phyloP scores from a whole-genome alignment of 305 asterid species.

The Solanum hybrid region DNA sequence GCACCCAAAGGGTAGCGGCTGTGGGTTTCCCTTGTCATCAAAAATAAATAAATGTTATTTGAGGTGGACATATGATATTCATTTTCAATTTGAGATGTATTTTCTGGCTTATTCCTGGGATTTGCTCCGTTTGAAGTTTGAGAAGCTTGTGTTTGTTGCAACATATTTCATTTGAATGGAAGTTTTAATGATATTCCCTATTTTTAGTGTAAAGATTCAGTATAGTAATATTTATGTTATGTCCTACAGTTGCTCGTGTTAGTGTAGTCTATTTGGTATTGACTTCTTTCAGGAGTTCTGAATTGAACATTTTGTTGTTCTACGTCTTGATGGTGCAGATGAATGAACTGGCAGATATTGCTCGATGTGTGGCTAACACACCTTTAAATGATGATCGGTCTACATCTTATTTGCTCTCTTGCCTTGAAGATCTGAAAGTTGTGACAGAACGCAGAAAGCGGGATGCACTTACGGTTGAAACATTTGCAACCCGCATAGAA shows the following conservation, averaged over 20 bases:
- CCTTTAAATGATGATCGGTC: conserved; percentile 93
- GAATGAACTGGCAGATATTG: conserved; percentile 96
- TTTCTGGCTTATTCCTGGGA: not conserved
- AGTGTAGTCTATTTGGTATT: not conserved
- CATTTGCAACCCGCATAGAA: conserved; percentile 98
- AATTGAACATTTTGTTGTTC: not conserved
- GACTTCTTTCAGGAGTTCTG: not conserved
- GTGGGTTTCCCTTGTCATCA: too few relatives aligned
- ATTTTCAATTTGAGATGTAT: not conserved
- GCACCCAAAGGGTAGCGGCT: too few relatives aligned
- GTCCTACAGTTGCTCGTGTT: not conserved
- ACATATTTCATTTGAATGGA: not conserved
- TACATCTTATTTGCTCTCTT: conserved; percentile 72
- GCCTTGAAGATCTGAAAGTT: conserved; percentile 94
- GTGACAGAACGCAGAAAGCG: conserved; percentile 83
- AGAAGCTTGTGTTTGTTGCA: not conserved
- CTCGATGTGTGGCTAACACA: conserved; percentile 90
- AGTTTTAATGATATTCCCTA: not conserved
- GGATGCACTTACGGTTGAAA: conserved; percentile 92
- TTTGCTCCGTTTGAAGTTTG: not conserved
- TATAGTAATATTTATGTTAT: not conserved
- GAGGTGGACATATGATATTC: not conserved
- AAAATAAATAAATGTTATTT: not conserved
- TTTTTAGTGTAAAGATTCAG: not conserved
- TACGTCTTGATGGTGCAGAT: conserved; percentile 43